Evolutionary conservation across 2,329 filamentous ascomycete genomes (phyloP), one percentile per base, ranked within the genome.

Genomic region (Colletotrichum lini): DNA sequence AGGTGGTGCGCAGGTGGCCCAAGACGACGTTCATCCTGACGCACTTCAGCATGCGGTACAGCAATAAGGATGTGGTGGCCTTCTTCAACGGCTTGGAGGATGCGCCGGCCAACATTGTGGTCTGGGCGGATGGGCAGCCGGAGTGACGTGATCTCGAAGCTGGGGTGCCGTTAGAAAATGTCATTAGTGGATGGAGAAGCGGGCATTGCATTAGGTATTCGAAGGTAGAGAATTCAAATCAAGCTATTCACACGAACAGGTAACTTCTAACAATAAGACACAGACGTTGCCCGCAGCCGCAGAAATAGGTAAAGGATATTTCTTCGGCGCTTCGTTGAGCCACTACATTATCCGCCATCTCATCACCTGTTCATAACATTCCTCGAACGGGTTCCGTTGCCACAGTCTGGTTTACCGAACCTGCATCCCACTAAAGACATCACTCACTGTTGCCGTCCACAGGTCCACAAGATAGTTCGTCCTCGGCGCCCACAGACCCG

Each of bases 31-130:
- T 86, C 76, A 80, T 87, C 35, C 70, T 87, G 56, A 86, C 77
- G 73, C 84, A 87, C 74, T 86, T 86, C 67, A 86, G 84, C 70
- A 71, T 86, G 76, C 76, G 85, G 40, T 74, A 86, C 68, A 80
- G 69, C 3, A 83, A 85, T 18, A 76, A 77, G 50, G 81, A 84
- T 21, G 76, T 87, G 1, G 75, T 78, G 47, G 58, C 67, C 2
- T 86, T 86, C 68, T 87, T 87, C 70, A 76, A 74, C 57, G 77
- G 77, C n/a, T 72, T 85, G 78, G 74, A 76, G 4, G 78, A 83
- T 70, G 77, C 79, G 64, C 83, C 82, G 4, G 18, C 38, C 9
- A 86, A 87, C 73, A 82, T 86, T 60, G 84, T 87, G 0, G 77
- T 86, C 9, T 87, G 84, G 85, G 80, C 84, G 0, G 84, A 86